These are phyloP conservation scores for Dictyostelium brefeldianum DNA, from an alignment of 78 protist species.

Conservation along the genomic window DNA sequence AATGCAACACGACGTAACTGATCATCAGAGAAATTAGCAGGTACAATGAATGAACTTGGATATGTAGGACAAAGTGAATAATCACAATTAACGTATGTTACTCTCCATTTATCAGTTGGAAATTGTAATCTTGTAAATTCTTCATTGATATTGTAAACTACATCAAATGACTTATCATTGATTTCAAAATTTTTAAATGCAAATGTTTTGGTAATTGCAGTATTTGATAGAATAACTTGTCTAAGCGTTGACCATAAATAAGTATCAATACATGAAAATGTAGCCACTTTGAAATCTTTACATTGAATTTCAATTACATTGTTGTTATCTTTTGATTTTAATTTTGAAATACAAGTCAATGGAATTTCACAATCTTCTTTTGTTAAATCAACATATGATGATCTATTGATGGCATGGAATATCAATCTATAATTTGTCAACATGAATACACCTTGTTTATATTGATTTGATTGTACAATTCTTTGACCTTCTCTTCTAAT, in stretches of 20 bases:
- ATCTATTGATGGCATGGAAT: constrained; percentile 30
- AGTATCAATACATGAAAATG: not conserved
- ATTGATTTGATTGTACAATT: not conserved
- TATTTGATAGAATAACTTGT: not conserved
- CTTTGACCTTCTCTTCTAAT: constrained; percentile 28
- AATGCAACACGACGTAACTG: constrained; percentile 28
- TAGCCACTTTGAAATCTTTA: constrained; percentile 34
- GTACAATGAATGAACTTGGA: constrained; percentile 85
- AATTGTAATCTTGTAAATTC: constrained; percentile 60
- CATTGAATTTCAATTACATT: constrained; percentile 32
- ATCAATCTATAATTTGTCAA: constrained; percentile 61
- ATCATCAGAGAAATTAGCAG: constrained; percentile 72
- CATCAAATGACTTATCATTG: constrained; percentile 43
- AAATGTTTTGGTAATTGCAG: constrained; percentile 23
- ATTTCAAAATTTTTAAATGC: constrained; percentile 57
- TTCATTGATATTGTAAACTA: constrained; percentile 28
- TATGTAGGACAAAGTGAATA: constrained; percentile 89
- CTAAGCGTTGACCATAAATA: constrained; percentile 27
- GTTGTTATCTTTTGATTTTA: constrained; percentile 1
- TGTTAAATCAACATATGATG: constrained; percentile 60
- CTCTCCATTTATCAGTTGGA: constrained; percentile 82
- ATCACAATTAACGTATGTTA: constrained; percentile 68
- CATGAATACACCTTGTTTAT: constrained; percentile 42
- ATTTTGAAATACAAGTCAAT: constrained; percentile 29
- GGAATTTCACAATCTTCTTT: constrained; percentile 72